phyloP scores from a whole-genome alignment of 2,329 filamentous ascomycete species.

The Aspergillus proliferans region DNA sequence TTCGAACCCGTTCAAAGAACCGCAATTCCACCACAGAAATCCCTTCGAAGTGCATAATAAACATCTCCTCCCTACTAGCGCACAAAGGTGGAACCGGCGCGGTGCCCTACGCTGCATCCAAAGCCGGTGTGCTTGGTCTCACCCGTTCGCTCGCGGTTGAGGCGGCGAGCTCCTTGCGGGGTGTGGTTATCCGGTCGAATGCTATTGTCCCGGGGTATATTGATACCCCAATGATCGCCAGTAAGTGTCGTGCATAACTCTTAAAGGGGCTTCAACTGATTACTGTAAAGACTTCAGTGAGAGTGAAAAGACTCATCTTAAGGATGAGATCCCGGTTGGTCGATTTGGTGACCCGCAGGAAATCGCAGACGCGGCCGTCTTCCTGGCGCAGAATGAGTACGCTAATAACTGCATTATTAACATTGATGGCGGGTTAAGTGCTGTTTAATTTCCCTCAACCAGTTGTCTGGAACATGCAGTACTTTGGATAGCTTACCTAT shows the following conservation, averaged over 20 bases:
- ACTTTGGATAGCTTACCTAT: too few species aligned
- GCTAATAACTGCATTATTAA: conserved; percentile 84
- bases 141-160: conserved; percentile 32
- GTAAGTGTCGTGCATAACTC: conserved; percentile 40
- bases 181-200: conserved; percentile 65
- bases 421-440: conserved; percentile 77
- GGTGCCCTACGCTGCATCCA: conserved; percentile 69
- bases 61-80: conserved; percentile 71
- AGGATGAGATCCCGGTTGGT: conserved; percentile 54
- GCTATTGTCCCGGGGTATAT: conserved; percentile 79
- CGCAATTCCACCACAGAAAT: conserved; percentile 4
- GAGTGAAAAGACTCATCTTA: conserved; percentile 22
- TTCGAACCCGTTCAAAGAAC: conserved; percentile 24
- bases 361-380: conserved; percentile 74
- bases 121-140: conserved; percentile 68
- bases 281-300: conserved; percentile 22
- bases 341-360: conserved; percentile 65
- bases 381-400: conserved; percentile 71
- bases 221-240: conserved; percentile 69
- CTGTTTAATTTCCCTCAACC: conserved; percentile 35
- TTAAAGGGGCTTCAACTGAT: too few species aligned
- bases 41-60: conserved; percentile 69
- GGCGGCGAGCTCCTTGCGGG: conserved; percentile 49
- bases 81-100: conserved; percentile 63
- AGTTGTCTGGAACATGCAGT: too few species aligned